Evolutionary conservation across 2,329 filamentous ascomycete genomes (phyloP).

Genomic region (Gnomoniopsis smithogilvyi): DNA sequence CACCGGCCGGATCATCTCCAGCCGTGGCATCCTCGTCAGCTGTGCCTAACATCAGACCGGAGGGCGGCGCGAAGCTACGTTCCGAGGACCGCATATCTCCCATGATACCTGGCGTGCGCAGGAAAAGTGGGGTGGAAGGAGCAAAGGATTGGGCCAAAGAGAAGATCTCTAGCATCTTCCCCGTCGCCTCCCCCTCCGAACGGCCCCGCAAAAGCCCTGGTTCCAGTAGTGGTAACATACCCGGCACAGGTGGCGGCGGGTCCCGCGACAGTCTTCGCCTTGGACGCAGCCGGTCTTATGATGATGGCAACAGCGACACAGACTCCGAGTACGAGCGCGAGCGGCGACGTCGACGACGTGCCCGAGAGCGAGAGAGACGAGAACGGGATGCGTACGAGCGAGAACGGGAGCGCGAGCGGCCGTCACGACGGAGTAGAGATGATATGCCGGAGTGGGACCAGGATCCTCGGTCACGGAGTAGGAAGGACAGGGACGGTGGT

Average conservation of each 20-base stretch:
- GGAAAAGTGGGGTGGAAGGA: slow-evolving; percentile 10
- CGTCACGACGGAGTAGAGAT: slow-evolving; percentile 23
- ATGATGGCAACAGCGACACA: slow-evolving; percentile 31
- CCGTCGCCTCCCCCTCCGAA: slow-evolving; percentile 32
- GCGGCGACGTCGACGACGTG: slow-evolving; percentile 22
- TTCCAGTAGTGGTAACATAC: slow-evolving; percentile 21
- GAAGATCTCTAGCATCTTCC: slow-evolving; percentile 41
- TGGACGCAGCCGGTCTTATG: slow-evolving; percentile 40
- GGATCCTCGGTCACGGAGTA: slow-evolving; percentile 30
- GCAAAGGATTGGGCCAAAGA: slow-evolving; percentile 25
- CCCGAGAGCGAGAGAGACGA: slow-evolving; percentile 34
- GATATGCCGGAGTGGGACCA: slow-evolving; percentile 29
- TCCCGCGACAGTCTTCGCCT: slow-evolving; percentile 38
- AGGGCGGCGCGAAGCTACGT: slow-evolving; percentile 21
- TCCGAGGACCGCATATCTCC: slow-evolving; percentile 9
- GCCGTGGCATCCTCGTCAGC: background rate
- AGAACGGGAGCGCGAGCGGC: slow-evolving; percentile 21
- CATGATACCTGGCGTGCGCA: background rate
- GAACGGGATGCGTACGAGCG: slow-evolving; percentile 24
- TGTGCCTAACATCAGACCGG: slow-evolving; percentile 4
- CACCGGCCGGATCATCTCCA: background rate
- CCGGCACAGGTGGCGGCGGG: slow-evolving; percentile 24
- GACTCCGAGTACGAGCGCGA: slow-evolving; percentile 20
- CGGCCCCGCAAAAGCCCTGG: slow-evolving; percentile 35
- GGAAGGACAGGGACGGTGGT: slow-evolving; percentile 33